Percentiles rank a stretch among this genome's conserved stretches.
Conservation (phyloP, 2,329 filamentous ascomycete genomes). For the Diaporthe caulivora region DNA sequence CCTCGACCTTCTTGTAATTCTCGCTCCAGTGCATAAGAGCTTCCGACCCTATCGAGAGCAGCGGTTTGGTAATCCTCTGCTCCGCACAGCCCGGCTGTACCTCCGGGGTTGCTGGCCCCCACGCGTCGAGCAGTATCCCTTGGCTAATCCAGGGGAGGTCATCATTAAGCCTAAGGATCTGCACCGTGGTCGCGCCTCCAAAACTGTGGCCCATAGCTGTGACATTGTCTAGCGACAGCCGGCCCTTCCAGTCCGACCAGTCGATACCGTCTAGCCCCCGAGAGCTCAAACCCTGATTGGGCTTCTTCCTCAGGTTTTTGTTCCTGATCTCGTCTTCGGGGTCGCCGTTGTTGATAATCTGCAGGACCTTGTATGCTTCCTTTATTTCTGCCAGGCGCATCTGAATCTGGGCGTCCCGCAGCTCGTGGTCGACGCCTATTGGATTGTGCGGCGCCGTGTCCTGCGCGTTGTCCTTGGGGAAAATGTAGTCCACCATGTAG, state of each 20-base stretch:
- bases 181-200: slow-evolving; percentile 73
- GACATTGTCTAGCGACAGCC: slow-evolving; percentile 68
- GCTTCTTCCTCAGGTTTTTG: slow-evolving; percentile 67
- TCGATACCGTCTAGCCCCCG: slow-evolving; percentile 66
- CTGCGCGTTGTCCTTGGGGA: slow-evolving; percentile 66
- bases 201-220: slow-evolving; percentile 77
- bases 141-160: slow-evolving; percentile 70
- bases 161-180: slow-evolving; percentile 67
- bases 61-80: slow-evolving; percentile 60
- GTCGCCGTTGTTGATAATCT: slow-evolving; percentile 65
- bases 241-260: slow-evolving; percentile 68
- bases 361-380: slow-evolving; percentile 69
- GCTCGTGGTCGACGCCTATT: slow-evolving; percentile 69
- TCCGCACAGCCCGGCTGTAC: slow-evolving; percentile 55
- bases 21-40: slow-evolving; percentile 78
- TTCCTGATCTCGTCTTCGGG: slow-evolving; percentile 60
- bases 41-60: slow-evolving; percentile 75
- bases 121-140: slow-evolving; percentile 76
- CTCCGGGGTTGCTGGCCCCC: slow-evolving; percentile 65
- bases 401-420: slow-evolving; percentile 72
- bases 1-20: slow-evolving; percentile 70
- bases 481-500: slow-evolving; percentile 72
- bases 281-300: slow-evolving; percentile 70
- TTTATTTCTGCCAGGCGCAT: slow-evolving; percentile 74
- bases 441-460: slow-evolving; percentile 68